A percentile compares a stretch with the other conserved stretches of the same genome.
Conservation (phyloP, 176 grass and related monocot species). For the Phragmites australis region DNA sequence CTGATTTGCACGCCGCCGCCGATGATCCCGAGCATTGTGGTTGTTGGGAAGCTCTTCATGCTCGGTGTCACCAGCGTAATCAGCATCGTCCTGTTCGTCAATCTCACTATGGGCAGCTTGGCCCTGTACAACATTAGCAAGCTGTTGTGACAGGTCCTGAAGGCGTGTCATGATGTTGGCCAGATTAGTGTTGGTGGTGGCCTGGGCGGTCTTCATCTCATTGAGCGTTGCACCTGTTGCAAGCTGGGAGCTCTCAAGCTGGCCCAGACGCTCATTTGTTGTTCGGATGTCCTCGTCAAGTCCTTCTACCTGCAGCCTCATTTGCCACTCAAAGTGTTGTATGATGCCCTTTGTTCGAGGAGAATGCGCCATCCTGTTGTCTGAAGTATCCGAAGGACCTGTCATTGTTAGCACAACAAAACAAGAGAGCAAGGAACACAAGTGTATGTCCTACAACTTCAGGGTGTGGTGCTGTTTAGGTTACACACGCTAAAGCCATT, state of each 20-base stretch:
- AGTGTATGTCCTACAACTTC: background rate
- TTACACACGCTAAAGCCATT: background rate
- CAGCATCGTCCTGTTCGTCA: background rate
- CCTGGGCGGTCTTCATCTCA: no score
- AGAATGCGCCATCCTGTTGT: background rate
- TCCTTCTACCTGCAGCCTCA: background rate
- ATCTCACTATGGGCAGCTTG: no score
- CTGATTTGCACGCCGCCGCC: background rate
- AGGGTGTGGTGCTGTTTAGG: background rate
- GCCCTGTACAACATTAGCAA: background rate
- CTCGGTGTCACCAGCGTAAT: background rate
- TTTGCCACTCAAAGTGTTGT: background rate
- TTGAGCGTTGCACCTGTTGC: no score
- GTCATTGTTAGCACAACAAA: background rate
- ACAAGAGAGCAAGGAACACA: background rate
- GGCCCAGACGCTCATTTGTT: no score
- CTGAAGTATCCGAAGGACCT: background rate
- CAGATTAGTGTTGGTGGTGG: no score
- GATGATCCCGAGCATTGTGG: background rate
- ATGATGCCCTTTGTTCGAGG: background rate
- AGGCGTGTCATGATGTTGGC: no score
- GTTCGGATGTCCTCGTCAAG: no score
- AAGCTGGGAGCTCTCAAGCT: no score
- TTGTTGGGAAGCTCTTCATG: background rate
- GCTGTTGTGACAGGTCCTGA: background rate